Evolutionary conservation across 768 basidiomycete genomes (phyloP), one percentile per base, ranked within the genome.

Genomic region (Solioccasus polychromus): DNA sequence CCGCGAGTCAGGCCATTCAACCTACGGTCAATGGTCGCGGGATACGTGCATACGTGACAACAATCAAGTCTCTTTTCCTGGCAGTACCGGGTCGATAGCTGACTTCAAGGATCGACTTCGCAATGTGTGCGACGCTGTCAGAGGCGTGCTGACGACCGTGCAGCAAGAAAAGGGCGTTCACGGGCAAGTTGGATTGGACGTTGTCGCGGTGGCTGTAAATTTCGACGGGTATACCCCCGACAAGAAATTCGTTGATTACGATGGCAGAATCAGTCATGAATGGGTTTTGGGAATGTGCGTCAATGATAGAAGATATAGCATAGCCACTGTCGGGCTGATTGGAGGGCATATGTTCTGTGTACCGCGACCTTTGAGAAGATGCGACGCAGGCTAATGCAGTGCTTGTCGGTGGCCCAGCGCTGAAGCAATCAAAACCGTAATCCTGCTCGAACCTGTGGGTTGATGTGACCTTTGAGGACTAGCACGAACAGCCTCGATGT

Each of bases 201-300:
- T 34, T 25, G 20, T 45, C 43, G 15, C 47, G 45, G 26, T 67
- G 63, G 8, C 37, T 55, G 47, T 65, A 44, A 39, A 63, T 39
- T 10, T 67, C 59, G 32, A 61, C 37, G 19, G 32, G 9, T 37
- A 67, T 60, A 23, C 63, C 63, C 5, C 62, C 64, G 17, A 64
- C 51, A 24, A 63, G 39, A 40, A 51, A 9, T 32, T 43, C 12
- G 25, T 40, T n/a, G n/a, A n/a, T 42, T 36, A 50, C 19, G 42
- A 39, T 22, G 43, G 54, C 14, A 34, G 50, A 18, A 23, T 51
- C 50, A 19, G 58, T 45, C 60, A 61, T 63, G 43, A n/a, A n/a
- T n/a, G n/a, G n/a, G n/a, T n/a, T n/a, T n/a, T n/a, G n/a, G n/a
- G n/a, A n/a, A n/a, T n/a, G n/a, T n/a, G n/a, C n/a, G n/a, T n/a